Conservation (phyloP, 805 yeast genomes). For the Candida sithepensis region DNA sequence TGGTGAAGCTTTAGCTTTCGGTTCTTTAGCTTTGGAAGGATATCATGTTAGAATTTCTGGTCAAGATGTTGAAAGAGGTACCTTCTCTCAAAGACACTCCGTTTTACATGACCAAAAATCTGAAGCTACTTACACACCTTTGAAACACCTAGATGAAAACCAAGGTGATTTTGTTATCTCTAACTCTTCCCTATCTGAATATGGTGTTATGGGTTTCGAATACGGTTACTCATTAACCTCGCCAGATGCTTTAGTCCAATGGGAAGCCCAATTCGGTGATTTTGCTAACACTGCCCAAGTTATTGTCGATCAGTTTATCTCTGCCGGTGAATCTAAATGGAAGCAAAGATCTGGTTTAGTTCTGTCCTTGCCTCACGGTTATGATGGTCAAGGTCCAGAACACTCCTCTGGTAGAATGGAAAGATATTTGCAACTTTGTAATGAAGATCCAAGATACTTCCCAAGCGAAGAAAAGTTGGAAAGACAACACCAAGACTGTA, state of each 20-base stretch:
- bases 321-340: constrained; percentile 98
- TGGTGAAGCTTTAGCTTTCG: constrained; percentile 98
- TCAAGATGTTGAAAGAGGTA: constrained; percentile 99
- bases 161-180: constrained; percentile 87
- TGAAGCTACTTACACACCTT: constrained; percentile 80
- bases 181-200: constrained; percentile 95
- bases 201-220: constrained; percentile 99
- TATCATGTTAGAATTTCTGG: constrained; percentile 96
- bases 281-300: constrained; percentile 99
- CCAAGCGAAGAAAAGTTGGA: constrained; percentile 85
- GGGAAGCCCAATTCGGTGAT: constrained; percentile 99
- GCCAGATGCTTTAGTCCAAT: constrained; percentile 93
- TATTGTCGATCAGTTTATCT: constrained; percentile 91
- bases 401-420: constrained; percentile 98
- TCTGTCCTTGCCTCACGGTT: constrained; percentile 96
- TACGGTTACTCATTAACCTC: constrained; percentile 97
- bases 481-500: constrained; percentile 98
- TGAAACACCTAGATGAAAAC: constrained; percentile 70
- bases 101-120: constrained; percentile 94
- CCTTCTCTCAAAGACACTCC: constrained; percentile 99
- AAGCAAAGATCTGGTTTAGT: constrained; percentile 97
- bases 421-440: constrained; percentile 91
- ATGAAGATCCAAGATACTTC: constrained; percentile 93
- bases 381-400: constrained; percentile 99
- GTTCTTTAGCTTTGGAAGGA: constrained; percentile 88